Evolutionary conservation across 2,329 filamentous ascomycete genomes (phyloP).

Genomic region (Calonectria crousiana): DNA sequence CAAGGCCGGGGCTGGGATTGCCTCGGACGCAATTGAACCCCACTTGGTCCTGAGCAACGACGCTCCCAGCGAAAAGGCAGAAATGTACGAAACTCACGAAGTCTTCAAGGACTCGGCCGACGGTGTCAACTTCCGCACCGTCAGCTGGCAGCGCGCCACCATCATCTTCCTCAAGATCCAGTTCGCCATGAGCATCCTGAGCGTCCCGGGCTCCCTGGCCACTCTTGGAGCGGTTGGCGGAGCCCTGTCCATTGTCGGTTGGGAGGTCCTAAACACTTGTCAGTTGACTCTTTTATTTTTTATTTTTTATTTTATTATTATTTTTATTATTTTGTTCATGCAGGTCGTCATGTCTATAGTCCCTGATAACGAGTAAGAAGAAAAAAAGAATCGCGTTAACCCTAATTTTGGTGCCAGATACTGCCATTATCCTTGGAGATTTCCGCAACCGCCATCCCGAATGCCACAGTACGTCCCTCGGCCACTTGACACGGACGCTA

Average conservation of each 20-base stretch:
- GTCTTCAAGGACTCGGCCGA: conserved; percentile 43
- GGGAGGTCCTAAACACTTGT: conserved; percentile 47
- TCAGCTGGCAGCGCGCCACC: conserved; percentile 55
- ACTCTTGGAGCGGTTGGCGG: conserved; percentile 29
- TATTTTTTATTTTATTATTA: too few species aligned
- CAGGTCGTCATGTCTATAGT: too few species aligned
- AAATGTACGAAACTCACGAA: conserved; percentile 33
- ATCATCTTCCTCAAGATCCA: conserved; percentile 55
- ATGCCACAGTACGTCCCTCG: conserved; percentile 37
- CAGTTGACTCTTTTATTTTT: not conserved
- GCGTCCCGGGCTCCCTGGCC: conserved; percentile 36
- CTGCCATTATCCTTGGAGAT: conserved; percentile 39
- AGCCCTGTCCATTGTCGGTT: conserved; percentile 37
- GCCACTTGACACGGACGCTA: not conserved
- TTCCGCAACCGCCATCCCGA: conserved; percentile 43
- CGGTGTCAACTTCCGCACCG: conserved; percentile 46
- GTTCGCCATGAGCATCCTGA: conserved; percentile 42
- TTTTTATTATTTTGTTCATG: too few species aligned
- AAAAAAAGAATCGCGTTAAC: not conserved
- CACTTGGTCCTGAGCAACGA: conserved; percentile 18
- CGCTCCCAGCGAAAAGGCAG: conserved; percentile 18
- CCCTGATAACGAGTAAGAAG: not conserved
- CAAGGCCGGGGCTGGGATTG: not conserved
- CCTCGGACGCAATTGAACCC: conserved; percentile 16
- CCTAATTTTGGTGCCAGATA: conserved; percentile 25